phyloP scores from a whole-genome alignment of 2,329 filamentous ascomycete species.

The Mollisia scopiformis region DNA sequence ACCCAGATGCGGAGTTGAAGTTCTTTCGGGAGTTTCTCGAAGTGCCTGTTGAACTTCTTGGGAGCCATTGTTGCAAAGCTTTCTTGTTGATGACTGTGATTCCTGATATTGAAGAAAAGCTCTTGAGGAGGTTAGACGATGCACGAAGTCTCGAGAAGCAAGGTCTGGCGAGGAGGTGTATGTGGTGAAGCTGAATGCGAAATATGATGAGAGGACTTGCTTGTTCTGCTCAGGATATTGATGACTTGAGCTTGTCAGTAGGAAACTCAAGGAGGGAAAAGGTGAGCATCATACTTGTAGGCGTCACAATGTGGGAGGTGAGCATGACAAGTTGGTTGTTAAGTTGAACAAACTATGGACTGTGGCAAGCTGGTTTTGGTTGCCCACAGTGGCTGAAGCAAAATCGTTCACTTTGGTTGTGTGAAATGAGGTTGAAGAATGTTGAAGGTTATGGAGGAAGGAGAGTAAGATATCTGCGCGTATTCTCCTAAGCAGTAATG shows the following conservation, averaged over 20 bases:
- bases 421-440: no score
- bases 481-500: no score
- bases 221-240: background rate
- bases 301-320: no score
- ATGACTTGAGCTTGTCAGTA: background rate
- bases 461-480: no score
- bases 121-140: background rate
- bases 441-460: no score
- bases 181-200: background rate
- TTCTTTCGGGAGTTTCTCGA: slow-evolving; percentile 19
- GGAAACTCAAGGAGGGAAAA: background rate
- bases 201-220: background rate
- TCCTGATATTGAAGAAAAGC: background rate
- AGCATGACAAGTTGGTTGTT: no score
- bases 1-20: slow-evolving; percentile 17
- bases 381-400: no score
- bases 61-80: slow-evolving; percentile 8
- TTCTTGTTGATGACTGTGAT: no score
- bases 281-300: no score
- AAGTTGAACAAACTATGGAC: no score
- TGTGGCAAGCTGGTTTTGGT: no score
- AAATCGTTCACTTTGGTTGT: no score
- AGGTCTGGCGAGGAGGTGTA: background rate
- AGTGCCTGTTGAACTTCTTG: slow-evolving; percentile 7
- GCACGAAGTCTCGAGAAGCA: background rate